These are phyloP conservation scores for Carex myosuroides DNA, from an alignment of 176 grass and related monocot species.

Conservation along the genomic window DNA sequence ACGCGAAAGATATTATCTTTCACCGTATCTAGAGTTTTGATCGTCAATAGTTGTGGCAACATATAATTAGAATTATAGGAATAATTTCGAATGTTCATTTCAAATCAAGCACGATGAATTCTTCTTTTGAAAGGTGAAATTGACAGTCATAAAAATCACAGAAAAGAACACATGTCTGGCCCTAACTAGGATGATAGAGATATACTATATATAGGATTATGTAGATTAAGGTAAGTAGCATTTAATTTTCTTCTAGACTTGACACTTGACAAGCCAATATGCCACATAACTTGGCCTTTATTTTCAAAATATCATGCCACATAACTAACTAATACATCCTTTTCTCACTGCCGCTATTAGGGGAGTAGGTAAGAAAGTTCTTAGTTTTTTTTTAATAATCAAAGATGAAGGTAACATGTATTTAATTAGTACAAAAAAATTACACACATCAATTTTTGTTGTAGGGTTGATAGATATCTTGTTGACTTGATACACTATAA, in stretches of 20 bases:
- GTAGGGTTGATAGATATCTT: not conserved
- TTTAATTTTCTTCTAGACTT: conserved; percentile 5
- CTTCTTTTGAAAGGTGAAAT: not conserved
- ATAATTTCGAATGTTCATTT: not conserved
- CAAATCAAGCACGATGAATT: not conserved
- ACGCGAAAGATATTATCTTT: no score
- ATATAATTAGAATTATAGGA: no score
- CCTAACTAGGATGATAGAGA: not conserved
- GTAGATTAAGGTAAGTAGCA: no score
- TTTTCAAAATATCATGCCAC: not conserved
- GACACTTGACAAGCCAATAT: not conserved
- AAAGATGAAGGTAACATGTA: not conserved
- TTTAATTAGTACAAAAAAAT: not conserved
- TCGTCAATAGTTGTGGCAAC: no score
- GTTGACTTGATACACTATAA: not conserved
- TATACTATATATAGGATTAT: not conserved
- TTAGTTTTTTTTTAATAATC: not conserved
- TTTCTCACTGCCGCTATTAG: not conserved
- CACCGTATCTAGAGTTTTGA: no score
- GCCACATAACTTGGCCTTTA: no score
- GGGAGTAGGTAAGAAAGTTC: not conserved
- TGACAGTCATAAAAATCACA: not conserved
- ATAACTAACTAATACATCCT: not conserved
- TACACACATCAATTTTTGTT: not conserved
- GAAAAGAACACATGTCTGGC: not conserved